These are phyloP conservation scores for Isochrysis galbana DNA, from an alignment of 78 protist genomes.

Conservation along the genomic window DNA sequence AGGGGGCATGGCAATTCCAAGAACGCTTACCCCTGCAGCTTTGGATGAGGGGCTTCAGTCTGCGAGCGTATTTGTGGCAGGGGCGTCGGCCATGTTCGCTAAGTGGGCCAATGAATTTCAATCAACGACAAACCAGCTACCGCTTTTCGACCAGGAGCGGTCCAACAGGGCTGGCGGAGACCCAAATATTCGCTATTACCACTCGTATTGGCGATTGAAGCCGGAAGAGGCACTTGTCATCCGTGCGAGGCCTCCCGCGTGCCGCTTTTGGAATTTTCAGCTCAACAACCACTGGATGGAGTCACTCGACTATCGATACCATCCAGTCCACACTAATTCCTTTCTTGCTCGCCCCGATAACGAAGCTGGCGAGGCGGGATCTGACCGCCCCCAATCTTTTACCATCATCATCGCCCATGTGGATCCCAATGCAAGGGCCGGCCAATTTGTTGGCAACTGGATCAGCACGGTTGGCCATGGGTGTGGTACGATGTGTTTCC, in stretches of 20 bases:
- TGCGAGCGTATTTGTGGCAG: neutral
- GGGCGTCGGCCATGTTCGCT: neutral
- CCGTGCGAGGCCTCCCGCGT: neutral
- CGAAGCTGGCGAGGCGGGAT: too few species aligned
- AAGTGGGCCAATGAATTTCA: neutral
- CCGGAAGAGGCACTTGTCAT: neutral
- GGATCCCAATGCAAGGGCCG: neutral
- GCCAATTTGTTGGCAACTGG: neutral
- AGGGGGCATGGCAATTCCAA: neutral
- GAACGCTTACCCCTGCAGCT: neutral
- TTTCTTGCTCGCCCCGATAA: slow-evolving; percentile 13
- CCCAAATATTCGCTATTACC: slow-evolving; percentile 32
- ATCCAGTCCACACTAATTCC: neutral
- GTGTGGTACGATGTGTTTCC: slow-evolving; percentile 18
- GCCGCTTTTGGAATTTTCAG: slow-evolving; percentile 23
- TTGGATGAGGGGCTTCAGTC: neutral
- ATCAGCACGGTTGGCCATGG: neutral
- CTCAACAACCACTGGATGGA: slow-evolving; percentile 42
- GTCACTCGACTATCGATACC: slow-evolving; percentile 28
- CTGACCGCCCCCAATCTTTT: neutral
- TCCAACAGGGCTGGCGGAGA: slow-evolving; percentile 20
- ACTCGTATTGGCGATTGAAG: slow-evolving; percentile 18
- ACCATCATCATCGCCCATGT: neutral
- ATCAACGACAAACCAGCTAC: neutral
- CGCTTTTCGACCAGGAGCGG: slow-evolving; percentile 5